A percentile compares a stretch with the other conserved stretches of the same genome.
These are phyloP conservation scores for Fraxinus quadrangulata DNA, from an alignment of 257 asterid species.

Conservation along the genomic window DNA sequence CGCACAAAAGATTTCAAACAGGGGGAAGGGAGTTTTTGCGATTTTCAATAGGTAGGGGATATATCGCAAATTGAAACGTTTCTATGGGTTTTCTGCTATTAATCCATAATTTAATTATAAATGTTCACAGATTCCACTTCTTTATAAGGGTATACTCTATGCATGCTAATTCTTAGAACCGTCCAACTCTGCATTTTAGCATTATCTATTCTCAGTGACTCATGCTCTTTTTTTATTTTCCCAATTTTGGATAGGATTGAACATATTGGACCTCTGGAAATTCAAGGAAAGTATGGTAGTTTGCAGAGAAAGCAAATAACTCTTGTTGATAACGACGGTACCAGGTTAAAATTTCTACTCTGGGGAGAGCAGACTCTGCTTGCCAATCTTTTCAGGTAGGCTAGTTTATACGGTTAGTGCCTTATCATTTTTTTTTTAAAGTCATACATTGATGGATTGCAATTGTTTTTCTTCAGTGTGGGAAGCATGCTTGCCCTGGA, in stretches of 20 bases:
- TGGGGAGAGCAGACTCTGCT: constrained; percentile 91
- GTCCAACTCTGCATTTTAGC: constrained; percentile 2
- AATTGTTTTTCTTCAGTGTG: constrained; percentile 49
- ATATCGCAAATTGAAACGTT: no score
- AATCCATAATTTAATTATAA: not conserved
- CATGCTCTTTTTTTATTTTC: constrained; percentile 20
- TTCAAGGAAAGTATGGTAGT: constrained; percentile 55
- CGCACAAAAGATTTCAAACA: no score
- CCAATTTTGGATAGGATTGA: constrained; percentile 59
- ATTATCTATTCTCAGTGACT: constrained; percentile 6
- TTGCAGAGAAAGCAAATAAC: constrained; percentile 70
- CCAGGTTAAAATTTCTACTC: constrained; percentile 56
- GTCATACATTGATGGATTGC: constrained; percentile 17
- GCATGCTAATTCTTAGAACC: not conserved
- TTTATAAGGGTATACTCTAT: not conserved
- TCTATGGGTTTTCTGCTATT: no score
- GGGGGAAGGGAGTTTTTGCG: no score
- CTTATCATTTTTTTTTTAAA: not conserved
- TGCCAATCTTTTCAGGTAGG: constrained; percentile 82
- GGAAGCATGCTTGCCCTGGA: constrained; percentile 97
- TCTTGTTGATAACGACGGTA: constrained; percentile 76
- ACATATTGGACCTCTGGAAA: constrained; percentile 73
- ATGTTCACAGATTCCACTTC: not conserved
- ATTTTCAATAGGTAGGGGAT: no score
- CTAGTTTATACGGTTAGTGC: constrained; percentile 9